These are phyloP conservation scores for Phyllosticta capitalensis DNA, from an alignment of 2,329 filamentous ascomycete genomes.

Conservation along the genomic window DNA sequence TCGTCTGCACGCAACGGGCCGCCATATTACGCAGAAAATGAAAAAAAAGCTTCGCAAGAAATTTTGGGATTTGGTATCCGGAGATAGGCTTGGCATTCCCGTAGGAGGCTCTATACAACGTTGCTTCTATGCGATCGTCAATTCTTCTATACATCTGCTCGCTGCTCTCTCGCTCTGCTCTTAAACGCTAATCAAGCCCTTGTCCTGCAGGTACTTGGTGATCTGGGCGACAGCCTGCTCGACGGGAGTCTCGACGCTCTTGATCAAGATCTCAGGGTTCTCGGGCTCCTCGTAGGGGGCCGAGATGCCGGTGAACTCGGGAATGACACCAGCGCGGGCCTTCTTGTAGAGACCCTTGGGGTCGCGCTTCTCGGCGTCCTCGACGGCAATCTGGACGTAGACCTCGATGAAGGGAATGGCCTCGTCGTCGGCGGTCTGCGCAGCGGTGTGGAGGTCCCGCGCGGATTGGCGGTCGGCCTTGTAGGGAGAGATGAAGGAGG, in stretches of 20 bases:
- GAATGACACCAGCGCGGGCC: constrained; percentile 85
- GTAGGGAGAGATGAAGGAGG: constrained; percentile 96
- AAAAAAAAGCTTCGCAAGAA: background rate
- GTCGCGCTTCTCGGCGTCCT: constrained; percentile 88
- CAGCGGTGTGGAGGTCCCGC: constrained; percentile 63
- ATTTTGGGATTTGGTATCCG: background rate
- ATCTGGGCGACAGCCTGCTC: constrained; percentile 86
- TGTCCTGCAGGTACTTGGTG: constrained; percentile 63
- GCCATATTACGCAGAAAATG: background rate
- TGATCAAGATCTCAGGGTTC: constrained; percentile 77
- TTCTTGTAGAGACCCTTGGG: constrained; percentile 98
- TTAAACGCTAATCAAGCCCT: constrained; percentile 48
- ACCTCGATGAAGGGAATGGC: constrained; percentile 87
- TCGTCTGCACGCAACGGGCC: background rate
- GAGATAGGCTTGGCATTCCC: background rate
- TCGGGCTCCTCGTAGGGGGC: constrained; percentile 89
- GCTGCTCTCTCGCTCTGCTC: background rate
- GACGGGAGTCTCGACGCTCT: constrained; percentile 70
- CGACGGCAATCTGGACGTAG: constrained; percentile 81
- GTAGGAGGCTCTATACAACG: background rate
- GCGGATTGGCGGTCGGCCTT: constrained; percentile 75
- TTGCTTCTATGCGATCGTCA: background rate
- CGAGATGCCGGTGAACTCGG: constrained; percentile 93
- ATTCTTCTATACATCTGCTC: background rate
- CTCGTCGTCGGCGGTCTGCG: constrained; percentile 37